Evolutionary conservation across 108 stramenopile species (phyloP).

Genomic region (Pseudonitzschia delicatissima): DNA sequence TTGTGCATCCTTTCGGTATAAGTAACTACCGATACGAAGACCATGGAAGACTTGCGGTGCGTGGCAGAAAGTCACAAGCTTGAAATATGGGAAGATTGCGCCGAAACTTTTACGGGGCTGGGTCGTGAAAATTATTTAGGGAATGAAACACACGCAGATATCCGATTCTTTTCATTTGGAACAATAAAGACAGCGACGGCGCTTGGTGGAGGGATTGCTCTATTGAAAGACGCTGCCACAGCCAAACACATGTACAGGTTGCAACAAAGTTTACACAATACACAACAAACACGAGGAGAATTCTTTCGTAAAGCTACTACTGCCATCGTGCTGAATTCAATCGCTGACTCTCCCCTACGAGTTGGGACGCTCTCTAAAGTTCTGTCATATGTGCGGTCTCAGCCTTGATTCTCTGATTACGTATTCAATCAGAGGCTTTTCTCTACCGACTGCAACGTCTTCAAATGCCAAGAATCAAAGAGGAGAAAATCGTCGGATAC

Average conservation of each 20-base stretch:
- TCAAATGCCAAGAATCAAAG: background rate
- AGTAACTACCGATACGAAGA: conserved; percentile 15
- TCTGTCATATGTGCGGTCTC: conserved; percentile 31
- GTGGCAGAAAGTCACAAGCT: conserved; percentile 42
- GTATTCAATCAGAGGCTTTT: conserved; percentile 56
- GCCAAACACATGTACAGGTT: conserved; percentile 52
- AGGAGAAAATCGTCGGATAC: conserved; percentile 5
- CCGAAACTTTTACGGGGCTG: conserved; percentile 74
- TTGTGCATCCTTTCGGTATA: conserved; percentile 83
- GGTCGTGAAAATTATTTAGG: conserved; percentile 25
- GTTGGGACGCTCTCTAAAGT: conserved; percentile 37
- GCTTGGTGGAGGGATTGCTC: conserved; percentile 71
- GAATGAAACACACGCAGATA: conserved; percentile 41
- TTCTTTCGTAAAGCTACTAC: conserved; percentile 45
- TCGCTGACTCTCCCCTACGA: conserved; percentile 43
- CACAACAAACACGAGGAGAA: conserved; percentile 42
- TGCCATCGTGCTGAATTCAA: conserved; percentile 41
- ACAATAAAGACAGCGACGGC: conserved; percentile 84
- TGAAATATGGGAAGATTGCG: conserved; percentile 82
- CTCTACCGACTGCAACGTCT: background rate
- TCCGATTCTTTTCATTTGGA: conserved; percentile 82
- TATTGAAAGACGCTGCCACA: conserved; percentile 17
- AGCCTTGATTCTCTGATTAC: conserved; percentile 62
- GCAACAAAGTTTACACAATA: conserved; percentile 38
- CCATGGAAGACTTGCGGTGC: conserved; percentile 39